Base-by-base conservation (phyloP, 2,329 filamentous ascomycete genomes). In the Phyllosticta paracitricarpa region DNA sequence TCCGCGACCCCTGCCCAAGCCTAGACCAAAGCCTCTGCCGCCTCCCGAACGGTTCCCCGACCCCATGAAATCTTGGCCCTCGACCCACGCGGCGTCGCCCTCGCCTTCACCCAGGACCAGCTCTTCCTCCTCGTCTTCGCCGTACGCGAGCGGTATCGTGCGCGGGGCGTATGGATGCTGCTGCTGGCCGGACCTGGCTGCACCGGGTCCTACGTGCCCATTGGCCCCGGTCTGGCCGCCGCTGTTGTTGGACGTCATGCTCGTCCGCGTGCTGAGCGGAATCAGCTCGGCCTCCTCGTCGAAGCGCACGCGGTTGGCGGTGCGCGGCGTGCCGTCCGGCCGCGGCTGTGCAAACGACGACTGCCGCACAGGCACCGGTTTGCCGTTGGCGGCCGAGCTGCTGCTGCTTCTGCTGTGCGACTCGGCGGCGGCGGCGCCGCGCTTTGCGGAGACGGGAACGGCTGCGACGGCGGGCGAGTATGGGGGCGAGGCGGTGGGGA, bases 271-370 rank as follows among this genome's bases (percentile, higher is more conserved):
- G 30, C 58, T 56, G 24, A 62, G 56, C 56, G 60, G 60, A 62
- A 62, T 70, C 68, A 67, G 66, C 60, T 65, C 63, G 2, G 71
- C 69, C 25, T 68, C 64, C 57, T 72, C 70, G 68, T 87, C 86
- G 74, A 94, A 94, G 66, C 87, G 86, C 54, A 94, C 89, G 26
- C 89, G 82, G 70, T 89, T 87, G 8, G 83, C 81, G 1, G 87
- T 90, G 59, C 87, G 74, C 19, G 87, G 82, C 40, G 83, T 81
- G 63, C 78, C 78, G 66, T 76, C 72, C 5, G 74, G 73, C 57
- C 78, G 70, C 14, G 70, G 74, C 61, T 79, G 78, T 2, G 78
- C 78, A 62, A 81, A 76, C 0, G 77, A 79, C 7, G 73, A 76
- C 61, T 75, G 72, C 14, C 75, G 71, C 63, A 71, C 71, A 26